Conservation (phyloP, 2,329 filamentous ascomycete genomes). For the Anthostomella pinea region DNA sequence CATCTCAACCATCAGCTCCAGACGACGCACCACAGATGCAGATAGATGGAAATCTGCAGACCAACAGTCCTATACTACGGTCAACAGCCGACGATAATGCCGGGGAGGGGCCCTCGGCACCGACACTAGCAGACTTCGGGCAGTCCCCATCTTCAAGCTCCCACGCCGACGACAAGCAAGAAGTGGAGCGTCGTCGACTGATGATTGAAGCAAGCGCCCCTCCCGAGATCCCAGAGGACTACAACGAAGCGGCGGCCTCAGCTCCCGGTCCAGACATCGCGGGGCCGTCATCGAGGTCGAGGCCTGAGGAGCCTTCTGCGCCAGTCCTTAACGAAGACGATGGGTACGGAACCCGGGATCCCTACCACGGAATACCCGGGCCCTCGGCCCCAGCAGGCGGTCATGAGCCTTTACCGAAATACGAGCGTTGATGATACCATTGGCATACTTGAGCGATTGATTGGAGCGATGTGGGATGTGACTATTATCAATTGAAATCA, state of each 20-base stretch:
- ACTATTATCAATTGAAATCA: too few relatives aligned
- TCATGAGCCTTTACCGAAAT: slow-evolving; percentile 33
- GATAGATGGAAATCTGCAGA: slow-evolving; percentile 4
- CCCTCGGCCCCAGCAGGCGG: slow-evolving; percentile 32
- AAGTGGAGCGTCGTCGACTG: slow-evolving; percentile 57
- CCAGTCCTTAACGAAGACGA: slow-evolving; percentile 27
- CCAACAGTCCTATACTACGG: slow-evolving; percentile 6
- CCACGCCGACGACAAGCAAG: slow-evolving; percentile 65
- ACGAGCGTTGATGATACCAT: slow-evolving; percentile 30
- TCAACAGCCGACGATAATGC: slow-evolving; percentile 22
- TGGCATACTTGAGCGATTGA: too few relatives aligned
- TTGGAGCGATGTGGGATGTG: too few relatives aligned
- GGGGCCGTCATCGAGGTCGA: slow-evolving; percentile 25
- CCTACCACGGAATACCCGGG: slow-evolving; percentile 49
- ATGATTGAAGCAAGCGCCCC: slow-evolving; percentile 53
- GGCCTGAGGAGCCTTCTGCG: slow-evolving; percentile 28
- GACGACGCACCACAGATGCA: slow-evolving; percentile 8
- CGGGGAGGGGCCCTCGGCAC: slow-evolving; percentile 38
- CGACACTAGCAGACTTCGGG: slow-evolving; percentile 44
- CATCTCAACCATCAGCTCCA: slow-evolving; percentile 38
- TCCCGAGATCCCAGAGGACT: slow-evolving; percentile 30
- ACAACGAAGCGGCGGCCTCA: slow-evolving; percentile 18
- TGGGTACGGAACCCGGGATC: slow-evolving; percentile 23
- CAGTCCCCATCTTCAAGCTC: slow-evolving; percentile 27
- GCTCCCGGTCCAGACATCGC: slow-evolving; percentile 11